Percentiles rank a stretch among this genome's conserved stretches.
phyloP scores from a whole-genome alignment of 2,329 filamentous ascomycete genomes.

The Tolypocladium ovalisporum region DNA sequence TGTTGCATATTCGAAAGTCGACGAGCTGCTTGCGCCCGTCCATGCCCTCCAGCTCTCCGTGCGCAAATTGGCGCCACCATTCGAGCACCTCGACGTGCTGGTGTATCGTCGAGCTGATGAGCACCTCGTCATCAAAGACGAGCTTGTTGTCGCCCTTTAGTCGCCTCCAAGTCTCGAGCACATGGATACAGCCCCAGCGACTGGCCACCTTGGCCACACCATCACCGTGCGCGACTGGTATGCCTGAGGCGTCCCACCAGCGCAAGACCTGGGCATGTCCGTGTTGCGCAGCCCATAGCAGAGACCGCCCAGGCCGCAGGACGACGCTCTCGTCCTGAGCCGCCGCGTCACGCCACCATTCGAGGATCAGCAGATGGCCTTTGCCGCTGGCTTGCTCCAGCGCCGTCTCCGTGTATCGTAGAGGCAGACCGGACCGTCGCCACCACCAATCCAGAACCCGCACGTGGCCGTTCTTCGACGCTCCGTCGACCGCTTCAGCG shows the following conservation, averaged over 20 bases:
- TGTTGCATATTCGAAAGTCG: slow-evolving; percentile 90
- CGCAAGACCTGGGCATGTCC: slow-evolving; percentile 67
- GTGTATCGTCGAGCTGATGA: slow-evolving; percentile 80
- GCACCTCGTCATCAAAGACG: slow-evolving; percentile 71
- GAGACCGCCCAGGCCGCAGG: slow-evolving; percentile 73
- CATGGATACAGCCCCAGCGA: slow-evolving; percentile 71
- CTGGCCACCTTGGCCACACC: slow-evolving; percentile 75
- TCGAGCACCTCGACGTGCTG: slow-evolving; percentile 76
- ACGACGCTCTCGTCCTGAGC: slow-evolving; percentile 45
- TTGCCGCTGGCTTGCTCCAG: slow-evolving; percentile 80
- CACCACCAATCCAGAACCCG: slow-evolving; percentile 90
- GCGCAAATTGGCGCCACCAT: slow-evolving; percentile 74
- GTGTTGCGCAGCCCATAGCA: slow-evolving; percentile 74
- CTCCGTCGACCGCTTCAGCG: slow-evolving; percentile 74
- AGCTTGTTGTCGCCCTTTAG: slow-evolving; percentile 55
- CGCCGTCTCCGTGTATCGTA: slow-evolving; percentile 79
- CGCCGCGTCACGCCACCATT: slow-evolving; percentile 81
- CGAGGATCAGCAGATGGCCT: slow-evolving; percentile 74
- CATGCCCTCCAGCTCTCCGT: slow-evolving; percentile 43
- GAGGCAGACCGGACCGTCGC: slow-evolving; percentile 59
- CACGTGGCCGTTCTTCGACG: slow-evolving; percentile 75
- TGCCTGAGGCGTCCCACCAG: slow-evolving; percentile 80
- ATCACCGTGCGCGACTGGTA: slow-evolving; percentile 71
- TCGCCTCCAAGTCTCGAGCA: slow-evolving; percentile 70
- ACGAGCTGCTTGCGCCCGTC: slow-evolving; percentile 53